phyloP scores from a whole-genome alignment of 1,284 basidiomycete genomes.

The Naganishia albida region DNA sequence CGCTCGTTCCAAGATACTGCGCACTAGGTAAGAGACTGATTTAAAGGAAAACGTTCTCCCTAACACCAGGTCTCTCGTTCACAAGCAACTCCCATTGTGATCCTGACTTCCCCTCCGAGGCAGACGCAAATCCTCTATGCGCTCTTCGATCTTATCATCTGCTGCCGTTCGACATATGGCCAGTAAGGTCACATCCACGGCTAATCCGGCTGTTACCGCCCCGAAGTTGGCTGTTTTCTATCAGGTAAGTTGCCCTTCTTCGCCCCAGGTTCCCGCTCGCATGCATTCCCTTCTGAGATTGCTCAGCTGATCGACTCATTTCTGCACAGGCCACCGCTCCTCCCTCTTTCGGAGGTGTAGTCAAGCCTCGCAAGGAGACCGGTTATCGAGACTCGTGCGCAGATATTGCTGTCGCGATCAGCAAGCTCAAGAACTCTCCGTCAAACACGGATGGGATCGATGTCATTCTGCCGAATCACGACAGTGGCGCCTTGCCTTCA shows the following conservation, averaged over 20 bases:
- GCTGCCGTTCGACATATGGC: slow-evolving; percentile 1
- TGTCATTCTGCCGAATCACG: slow-evolving; percentile 8
- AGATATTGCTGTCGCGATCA: slow-evolving; percentile 41
- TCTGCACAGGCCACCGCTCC: slow-evolving; percentile 15
- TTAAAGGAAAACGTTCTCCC: too few relatives aligned
- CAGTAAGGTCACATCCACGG: not conserved
- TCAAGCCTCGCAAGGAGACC: slow-evolving; percentile 45
- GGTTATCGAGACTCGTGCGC: slow-evolving; percentile 43
- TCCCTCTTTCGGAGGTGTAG: slow-evolving; percentile 38
- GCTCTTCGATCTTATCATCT: not conserved
- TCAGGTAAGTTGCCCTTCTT: slow-evolving; percentile 16
- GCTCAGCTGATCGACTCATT: too few relatives aligned
- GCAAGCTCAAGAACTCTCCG: not conserved
- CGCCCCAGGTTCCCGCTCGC: not conserved
- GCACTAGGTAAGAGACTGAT: too few relatives aligned
- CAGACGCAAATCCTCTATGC: not conserved
- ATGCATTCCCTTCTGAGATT: not conserved
- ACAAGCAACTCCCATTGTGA: too few relatives aligned
- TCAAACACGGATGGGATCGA: not conserved
- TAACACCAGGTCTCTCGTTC: too few relatives aligned
- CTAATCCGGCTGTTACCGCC: slow-evolving; percentile 2
- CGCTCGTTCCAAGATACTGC: too few relatives aligned
- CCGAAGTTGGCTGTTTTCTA: slow-evolving; percentile 16
- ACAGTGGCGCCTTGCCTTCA: not conserved
- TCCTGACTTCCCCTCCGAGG: too few relatives aligned